Base-by-base conservation (phyloP, 306 rosid species). In the Vigna mungo region DNA sequence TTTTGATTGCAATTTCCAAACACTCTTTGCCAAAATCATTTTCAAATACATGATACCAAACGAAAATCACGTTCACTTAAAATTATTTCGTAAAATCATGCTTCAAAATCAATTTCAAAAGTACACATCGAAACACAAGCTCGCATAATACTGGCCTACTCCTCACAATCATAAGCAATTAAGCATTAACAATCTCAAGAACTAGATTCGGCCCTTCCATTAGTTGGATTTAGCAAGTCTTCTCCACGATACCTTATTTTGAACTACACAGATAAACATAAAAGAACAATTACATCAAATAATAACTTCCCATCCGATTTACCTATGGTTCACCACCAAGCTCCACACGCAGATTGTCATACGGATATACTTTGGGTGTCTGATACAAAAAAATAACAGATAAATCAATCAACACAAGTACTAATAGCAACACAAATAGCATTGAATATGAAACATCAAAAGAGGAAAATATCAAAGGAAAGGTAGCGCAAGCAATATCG, bases 361-460 rank as follows among this genome's bases (percentile, higher is more conserved):
- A 90, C 0, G 98, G 99, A 80, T 91, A 91, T 39, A 92, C 97
- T 85, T 89, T 96, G 12, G 98, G 97, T 16, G 96, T 48, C 97
- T 93, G 88, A 13, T n/a, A 75, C 78, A 78, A 9, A 51, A 55
- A 59, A 51, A 59, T 41, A 56, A 78, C 8, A 69, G 20, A 74
- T 43, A 66, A 49, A 75, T 71, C 55, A 68, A 63, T 77, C 65
- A 74, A 83, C 64, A 63, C 34, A 17, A 80, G 41, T 43, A 34
- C 61, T 13, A 80, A 9, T 41, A 41, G 68, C 4, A 51, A 66
- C 61, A 68, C 13, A 54, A 32, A 65, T 36, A 23, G 41, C 47
- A 78, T 30, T 68, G 59, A 32, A 39, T 36, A n/a, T 2, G 65
- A 60, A 66, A 59, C 59, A 71, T 67, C 70, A 66, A 71, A 75